Conservation (phyloP, 305 asterid species). For the Fraxinus floribunda region DNA sequence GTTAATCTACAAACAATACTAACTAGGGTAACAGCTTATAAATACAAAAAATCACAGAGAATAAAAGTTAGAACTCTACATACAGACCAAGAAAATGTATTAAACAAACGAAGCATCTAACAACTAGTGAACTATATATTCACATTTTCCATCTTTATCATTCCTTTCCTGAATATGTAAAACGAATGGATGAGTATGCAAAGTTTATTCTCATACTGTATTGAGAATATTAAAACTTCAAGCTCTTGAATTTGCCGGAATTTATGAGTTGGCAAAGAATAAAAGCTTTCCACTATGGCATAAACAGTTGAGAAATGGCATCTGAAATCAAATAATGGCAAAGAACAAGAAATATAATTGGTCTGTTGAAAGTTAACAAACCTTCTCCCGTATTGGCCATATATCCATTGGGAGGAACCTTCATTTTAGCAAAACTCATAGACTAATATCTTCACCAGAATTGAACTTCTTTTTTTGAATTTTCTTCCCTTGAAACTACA, state of each 20-base stretch:
- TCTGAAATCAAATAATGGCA: neutral
- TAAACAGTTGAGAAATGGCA: conserved; percentile 2
- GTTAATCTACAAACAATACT: conserved; percentile 11
- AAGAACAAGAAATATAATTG: neutral
- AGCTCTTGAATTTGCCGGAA: neutral
- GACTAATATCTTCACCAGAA: conserved; percentile 14
- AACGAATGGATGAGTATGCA: neutral
- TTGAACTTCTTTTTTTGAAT: conserved; percentile 13
- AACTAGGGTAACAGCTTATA: neutral
- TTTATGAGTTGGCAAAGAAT: conserved; percentile 9
- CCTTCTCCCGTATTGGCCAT: conserved; percentile 82
- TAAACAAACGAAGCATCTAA: neutral
- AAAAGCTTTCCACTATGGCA: conserved; percentile 6
- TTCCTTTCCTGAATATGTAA: neutral
- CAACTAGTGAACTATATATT: neutral
- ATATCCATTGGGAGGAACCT: conserved; percentile 72
- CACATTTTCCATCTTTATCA: neutral
- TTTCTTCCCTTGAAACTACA: conserved; percentile 27
- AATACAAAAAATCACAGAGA: neutral
- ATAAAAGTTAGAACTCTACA: neutral
- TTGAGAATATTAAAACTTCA: neutral
- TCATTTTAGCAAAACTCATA: conserved; percentile 50
- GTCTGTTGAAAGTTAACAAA: conserved; percentile 29
- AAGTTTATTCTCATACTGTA: neutral
- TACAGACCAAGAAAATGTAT: neutral